Base-by-base conservation (phyloP, 2,329 filamentous ascomycete genomes). In the Pyricularia pennisetigena region DNA sequence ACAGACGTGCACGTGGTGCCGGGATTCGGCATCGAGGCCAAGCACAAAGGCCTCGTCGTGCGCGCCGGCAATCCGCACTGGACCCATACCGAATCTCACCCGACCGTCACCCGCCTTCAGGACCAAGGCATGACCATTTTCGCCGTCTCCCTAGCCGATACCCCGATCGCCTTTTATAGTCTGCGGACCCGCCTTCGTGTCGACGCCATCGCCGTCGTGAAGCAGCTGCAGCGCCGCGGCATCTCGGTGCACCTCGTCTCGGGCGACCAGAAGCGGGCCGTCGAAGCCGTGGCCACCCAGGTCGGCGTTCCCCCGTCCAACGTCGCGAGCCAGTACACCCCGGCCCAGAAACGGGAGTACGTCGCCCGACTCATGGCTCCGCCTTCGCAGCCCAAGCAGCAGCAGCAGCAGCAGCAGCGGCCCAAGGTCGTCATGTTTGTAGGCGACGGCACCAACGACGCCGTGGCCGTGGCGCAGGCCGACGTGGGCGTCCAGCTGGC, bases 381-480 rank as follows among this genome's bases (percentile, higher is more conserved):
- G 2, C 8, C 32, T n/a, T 7, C 64, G 20, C 35, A 35, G 26
- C 32, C n/a, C n/a, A n/a, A 35, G 26, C 61, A 62, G 28, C 32
- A 49, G 9, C 14, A 57, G 41, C n/a, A 35, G 26, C 32, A 35
- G 26, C 61, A 62, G 28, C 32, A 49, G 9, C 14, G 30, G 41
- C n/a, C 30, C 28, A 26, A 28, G 9, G 81, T 86, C 68, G 76
- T 89, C 68, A 67, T 67, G 65, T 90, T 90, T 76, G 80, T 83
- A 59, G 87, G 88, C 35, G 87, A 90, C 71, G 87, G 88, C 12
- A 88, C 85, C 8, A 90, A 90, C 73, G 87, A 90, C 72, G 85
- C 88, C 0, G 79, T 84, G 4, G 87, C 87, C 1, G 79, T 90
- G 3, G 83, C 86, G 3, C 82, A 85, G 71, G 86, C 88, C 28